Evolutionary conservation across 495 filamentous ascomycete genomes (phyloP).

Genomic region (Penicillium psychrofluorescens): DNA sequence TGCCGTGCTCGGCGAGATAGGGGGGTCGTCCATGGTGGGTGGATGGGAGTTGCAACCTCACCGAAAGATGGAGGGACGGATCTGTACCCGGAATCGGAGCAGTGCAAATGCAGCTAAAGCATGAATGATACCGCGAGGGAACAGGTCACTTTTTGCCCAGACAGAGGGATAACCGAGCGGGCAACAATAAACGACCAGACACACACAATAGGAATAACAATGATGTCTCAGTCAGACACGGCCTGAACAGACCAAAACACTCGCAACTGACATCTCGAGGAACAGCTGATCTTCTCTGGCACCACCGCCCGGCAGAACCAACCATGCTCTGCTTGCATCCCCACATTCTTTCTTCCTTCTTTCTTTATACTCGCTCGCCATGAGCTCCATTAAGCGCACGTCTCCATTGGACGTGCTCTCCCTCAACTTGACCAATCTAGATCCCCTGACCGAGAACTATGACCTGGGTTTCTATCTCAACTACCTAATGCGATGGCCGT

Average conservation of each 20-base stretch:
- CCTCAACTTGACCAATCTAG: slow-evolving; percentile 80
- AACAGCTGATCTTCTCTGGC: background rate
- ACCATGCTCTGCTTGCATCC: background rate
- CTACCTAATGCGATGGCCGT: slow-evolving; percentile 91
- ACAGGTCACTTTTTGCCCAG: too few species aligned
- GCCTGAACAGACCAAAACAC: background rate
- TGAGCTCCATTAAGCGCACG: slow-evolving; percentile 67
- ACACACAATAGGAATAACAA: too few species aligned
- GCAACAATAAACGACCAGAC: too few species aligned
- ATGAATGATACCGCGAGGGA: too few species aligned
- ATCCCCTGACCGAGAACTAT: slow-evolving; percentile 93
- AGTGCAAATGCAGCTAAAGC: too few species aligned
- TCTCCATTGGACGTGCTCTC: slow-evolving; percentile 66
- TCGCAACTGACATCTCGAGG: background rate
- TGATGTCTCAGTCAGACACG: background rate
- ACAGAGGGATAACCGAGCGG: too few species aligned
- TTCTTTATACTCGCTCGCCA: slow-evolving; percentile 12
- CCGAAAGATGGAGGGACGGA: slow-evolving; percentile 51
- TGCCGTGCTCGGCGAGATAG: slow-evolving; percentile 34
- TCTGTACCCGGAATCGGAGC: too few species aligned
- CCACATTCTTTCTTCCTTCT: slow-evolving; percentile 3
- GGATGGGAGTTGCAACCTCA: slow-evolving; percentile 57
- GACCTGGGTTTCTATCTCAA: slow-evolving; percentile 90
- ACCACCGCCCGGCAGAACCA: slow-evolving; percentile 10
- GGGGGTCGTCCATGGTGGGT: slow-evolving; percentile 52